Evolutionary conservation across 2,329 filamentous ascomycete species (phyloP).

Genomic region (Trichophaea hybrida): DNA sequence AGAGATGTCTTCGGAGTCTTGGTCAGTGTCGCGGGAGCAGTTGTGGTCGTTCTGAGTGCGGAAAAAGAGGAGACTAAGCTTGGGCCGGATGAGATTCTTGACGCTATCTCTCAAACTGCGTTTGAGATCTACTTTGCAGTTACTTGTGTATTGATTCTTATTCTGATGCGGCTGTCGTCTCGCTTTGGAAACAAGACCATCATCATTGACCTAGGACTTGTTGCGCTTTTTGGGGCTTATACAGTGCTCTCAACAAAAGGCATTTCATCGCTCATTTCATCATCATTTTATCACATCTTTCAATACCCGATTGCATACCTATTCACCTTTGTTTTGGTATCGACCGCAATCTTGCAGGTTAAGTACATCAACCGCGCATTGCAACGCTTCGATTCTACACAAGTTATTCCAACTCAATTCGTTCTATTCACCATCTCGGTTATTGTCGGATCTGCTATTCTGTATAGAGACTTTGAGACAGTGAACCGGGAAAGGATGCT

Average conservation of each 20-base stretch:
- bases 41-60: slow-evolving; percentile 84
- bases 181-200: slow-evolving; percentile 76
- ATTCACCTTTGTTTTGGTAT: slow-evolving; percentile 62
- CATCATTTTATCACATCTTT: slow-evolving; percentile 74
- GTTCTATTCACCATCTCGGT: slow-evolving; percentile 93
- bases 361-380: slow-evolving; percentile 85
- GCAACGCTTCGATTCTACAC: slow-evolving; percentile 89
- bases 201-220: slow-evolving; percentile 80
- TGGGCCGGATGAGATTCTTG: slow-evolving; percentile 79
- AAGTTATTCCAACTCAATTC: slow-evolving; percentile 96
- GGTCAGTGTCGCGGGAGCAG: slow-evolving; percentile 72
- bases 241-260: slow-evolving; percentile 96
- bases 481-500: slow-evolving; percentile 56
- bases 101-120: slow-evolving; percentile 69
- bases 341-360: slow-evolving; percentile 88
- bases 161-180: slow-evolving; percentile 68
- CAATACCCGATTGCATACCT: slow-evolving; percentile 84
- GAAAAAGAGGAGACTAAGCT: slow-evolving; percentile 68
- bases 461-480: slow-evolving; percentile 90
- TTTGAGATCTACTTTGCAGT: slow-evolving; percentile 83
- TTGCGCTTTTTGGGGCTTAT: slow-evolving; percentile 75
- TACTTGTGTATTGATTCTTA: slow-evolving; percentile 56
- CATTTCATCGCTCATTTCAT: slow-evolving; percentile 85
- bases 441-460: slow-evolving; percentile 79
- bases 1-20: slow-evolving; percentile 80